phyloP scores from a whole-genome alignment of 345 rosid genomes.

The Boechera divaricarpa region DNA sequence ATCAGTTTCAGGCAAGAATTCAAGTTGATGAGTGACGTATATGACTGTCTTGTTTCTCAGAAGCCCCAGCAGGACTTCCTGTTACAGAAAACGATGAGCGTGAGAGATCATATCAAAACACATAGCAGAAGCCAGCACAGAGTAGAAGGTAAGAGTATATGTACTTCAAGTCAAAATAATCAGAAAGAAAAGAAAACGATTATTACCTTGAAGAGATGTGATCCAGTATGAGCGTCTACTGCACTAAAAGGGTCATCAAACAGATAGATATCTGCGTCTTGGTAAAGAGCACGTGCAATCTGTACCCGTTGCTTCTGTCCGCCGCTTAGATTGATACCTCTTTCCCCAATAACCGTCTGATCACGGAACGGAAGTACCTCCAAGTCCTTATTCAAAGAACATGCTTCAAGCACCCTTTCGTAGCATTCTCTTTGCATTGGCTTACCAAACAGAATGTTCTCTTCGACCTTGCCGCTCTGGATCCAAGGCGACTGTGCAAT shows the following conservation, averaged over 20 bases:
- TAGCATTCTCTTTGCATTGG: slow-evolving; percentile 52
- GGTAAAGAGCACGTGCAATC: slow-evolving; percentile 76
- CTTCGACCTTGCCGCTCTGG: slow-evolving; percentile 72
- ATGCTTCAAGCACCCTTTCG: slow-evolving; percentile 59
- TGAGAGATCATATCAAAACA: slow-evolving; percentile 25
- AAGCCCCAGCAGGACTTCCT: slow-evolving; percentile 62
- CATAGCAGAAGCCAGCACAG: not conserved
- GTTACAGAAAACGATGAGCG: slow-evolving; percentile 35
- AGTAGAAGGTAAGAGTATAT: slow-evolving; percentile 1
- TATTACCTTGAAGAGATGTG: slow-evolving; percentile 70
- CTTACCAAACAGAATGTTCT: slow-evolving; percentile 72
- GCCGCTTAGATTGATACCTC: slow-evolving; percentile 87
- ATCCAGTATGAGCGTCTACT: slow-evolving; percentile 80
- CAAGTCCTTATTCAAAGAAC: slow-evolving; percentile 67
- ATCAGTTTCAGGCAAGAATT: slow-evolving; percentile 63
- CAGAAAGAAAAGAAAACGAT: slow-evolving; percentile 16
- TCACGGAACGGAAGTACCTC: slow-evolving; percentile 63
- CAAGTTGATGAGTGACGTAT: slow-evolving; percentile 71
- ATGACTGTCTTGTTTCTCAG: slow-evolving; percentile 62
- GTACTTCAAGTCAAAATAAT: slow-evolving; percentile 19
- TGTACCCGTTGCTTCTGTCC: slow-evolving; percentile 90
- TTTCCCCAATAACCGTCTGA: slow-evolving; percentile 73
- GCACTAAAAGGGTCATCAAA: slow-evolving; percentile 85
- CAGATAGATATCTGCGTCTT: slow-evolving; percentile 67
- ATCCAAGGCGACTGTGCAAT: slow-evolving; percentile 86